Conservation (phyloP, 2,329 filamentous ascomycete species). For the Alternaria arbusti region DNA sequence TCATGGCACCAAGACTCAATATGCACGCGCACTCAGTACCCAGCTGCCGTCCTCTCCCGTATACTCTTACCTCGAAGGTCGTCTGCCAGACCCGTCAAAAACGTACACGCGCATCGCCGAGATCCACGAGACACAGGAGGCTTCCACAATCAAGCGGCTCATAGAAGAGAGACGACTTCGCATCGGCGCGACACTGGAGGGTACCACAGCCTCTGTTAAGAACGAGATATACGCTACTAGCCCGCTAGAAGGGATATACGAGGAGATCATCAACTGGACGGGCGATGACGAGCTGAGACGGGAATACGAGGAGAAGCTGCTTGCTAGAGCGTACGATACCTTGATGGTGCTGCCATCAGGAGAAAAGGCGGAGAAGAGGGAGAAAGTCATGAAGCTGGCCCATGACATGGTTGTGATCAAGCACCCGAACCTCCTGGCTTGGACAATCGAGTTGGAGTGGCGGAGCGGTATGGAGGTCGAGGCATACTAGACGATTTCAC, state of each 20-base stretch:
- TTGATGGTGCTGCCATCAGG: conserved; percentile 72
- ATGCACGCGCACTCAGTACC: conserved; percentile 76
- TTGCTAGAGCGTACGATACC: conserved; percentile 80
- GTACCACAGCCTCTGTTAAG: conserved; percentile 87
- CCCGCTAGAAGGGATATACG: conserved; percentile 79
- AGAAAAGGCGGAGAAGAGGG: conserved; percentile 72
- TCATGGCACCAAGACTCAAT: conserved; percentile 74
- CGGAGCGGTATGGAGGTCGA: conserved; percentile 58
- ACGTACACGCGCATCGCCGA: conserved; percentile 85
- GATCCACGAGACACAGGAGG: conserved; percentile 84
- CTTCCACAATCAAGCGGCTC: conserved; percentile 84
- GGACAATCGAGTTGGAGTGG: conserved; percentile 92
- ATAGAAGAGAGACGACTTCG: conserved; percentile 89
- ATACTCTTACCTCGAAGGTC: conserved; percentile 82
- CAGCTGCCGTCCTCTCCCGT: conserved; percentile 81
- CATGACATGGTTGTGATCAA: conserved; percentile 96
- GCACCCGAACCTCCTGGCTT: conserved; percentile 86
- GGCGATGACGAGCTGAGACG: conserved; percentile 83
- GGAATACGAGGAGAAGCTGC: conserved; percentile 86
- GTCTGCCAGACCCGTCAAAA: conserved; percentile 77
- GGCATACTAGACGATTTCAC: conserved; percentile 6
- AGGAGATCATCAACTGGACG: conserved; percentile 87
- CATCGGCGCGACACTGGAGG: conserved; percentile 80
- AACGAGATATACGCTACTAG: conserved; percentile 80
- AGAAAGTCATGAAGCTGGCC: conserved; percentile 76